Conservation (phyloP, 1,284 basidiomycete genomes). For the Tilletia caries region DNA sequence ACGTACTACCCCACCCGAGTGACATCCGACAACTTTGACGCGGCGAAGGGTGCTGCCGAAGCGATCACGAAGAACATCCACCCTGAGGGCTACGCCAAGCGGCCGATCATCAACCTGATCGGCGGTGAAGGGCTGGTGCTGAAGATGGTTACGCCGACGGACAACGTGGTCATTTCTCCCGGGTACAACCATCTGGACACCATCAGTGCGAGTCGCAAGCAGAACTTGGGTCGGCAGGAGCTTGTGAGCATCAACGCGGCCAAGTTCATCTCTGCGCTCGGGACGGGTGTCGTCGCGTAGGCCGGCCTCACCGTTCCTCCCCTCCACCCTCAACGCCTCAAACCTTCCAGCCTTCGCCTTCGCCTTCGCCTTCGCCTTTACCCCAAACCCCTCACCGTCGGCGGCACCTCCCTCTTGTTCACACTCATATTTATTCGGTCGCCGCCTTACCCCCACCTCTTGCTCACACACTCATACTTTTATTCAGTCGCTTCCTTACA, state of each 20-base stretch:
- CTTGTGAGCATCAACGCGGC: slow-evolving; percentile 12
- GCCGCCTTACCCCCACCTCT: no score
- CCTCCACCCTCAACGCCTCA: no score
- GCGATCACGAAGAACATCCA: slow-evolving; percentile 11
- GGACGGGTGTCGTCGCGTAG: slow-evolving; percentile 5
- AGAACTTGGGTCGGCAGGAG: slow-evolving; percentile 17
- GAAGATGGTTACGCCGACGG: not conserved
- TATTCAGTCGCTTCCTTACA: no score
- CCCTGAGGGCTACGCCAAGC: slow-evolving; percentile 2
- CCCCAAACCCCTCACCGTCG: no score
- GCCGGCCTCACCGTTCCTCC: not conserved
- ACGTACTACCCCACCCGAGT: slow-evolving; percentile 17
- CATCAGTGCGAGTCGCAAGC: slow-evolving; percentile 14
- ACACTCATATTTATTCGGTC: no score
- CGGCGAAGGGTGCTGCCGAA: not conserved
- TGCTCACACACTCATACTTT: no score
- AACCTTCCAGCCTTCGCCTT: no score
- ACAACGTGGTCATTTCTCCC: slow-evolving; percentile 10
- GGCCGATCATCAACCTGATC: slow-evolving; percentile 15
- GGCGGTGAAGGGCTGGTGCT: slow-evolving; percentile 17
- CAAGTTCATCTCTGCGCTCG: slow-evolving; percentile 15
- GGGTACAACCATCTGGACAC: slow-evolving; percentile 19
- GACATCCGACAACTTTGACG: slow-evolving; percentile 11
- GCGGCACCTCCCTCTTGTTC: no score
- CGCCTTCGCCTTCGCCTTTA: no score